Percentiles rank a stretch among this genome's conserved stretches.
phyloP scores from a whole-genome alignment of 2,329 filamentous ascomycete genomes.

The Periconia sp. region DNA sequence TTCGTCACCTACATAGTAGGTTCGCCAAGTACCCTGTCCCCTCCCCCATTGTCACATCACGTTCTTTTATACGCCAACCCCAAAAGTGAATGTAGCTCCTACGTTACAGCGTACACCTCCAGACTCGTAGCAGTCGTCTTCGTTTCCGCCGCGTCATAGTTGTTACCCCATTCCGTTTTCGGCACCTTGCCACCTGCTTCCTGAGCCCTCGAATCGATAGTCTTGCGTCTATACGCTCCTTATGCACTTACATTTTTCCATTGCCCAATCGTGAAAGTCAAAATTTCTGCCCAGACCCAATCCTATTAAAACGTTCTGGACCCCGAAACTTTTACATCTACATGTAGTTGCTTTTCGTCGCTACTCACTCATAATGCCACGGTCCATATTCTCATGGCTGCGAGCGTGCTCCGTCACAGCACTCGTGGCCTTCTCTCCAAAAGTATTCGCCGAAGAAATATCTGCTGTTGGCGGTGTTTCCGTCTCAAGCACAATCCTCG shows the following conservation, averaged over 20 bases:
- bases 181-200: conserved; percentile 4
- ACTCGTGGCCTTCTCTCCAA: conserved; percentile 19
- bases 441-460: conserved; percentile 17
- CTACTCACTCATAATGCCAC: conserved; percentile 25
- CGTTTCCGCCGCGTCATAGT: conserved; percentile 22
- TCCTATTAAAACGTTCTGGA: conserved; percentile 32
- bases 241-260: conserved; percentile 24
- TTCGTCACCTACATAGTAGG: conserved; percentile 9
- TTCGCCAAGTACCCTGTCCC: conserved; percentile 27
- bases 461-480: conserved; percentile 25
- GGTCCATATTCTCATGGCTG: conserved; percentile 23
- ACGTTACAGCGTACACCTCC: conserved; percentile 17
- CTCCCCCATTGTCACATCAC: conserved; percentile 15
- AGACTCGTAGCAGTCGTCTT: conserved; percentile 5
- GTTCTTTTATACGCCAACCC: conserved; percentile 9
- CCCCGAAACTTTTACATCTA: conserved; percentile 22
- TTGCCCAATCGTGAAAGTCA: conserved; percentile 24
- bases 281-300: conserved; percentile 30
- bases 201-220: conserved; percentile 33
- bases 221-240: conserved; percentile 23
- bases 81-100: conserved; percentile 16
- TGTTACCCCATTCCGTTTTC: conserved; percentile 8
- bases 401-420: conserved; percentile 26
- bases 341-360: conserved; percentile 19
- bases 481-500: conserved; percentile 53